Base-by-base conservation (phyloP, 805 yeast species). In the Kuraishia capsulata region DNA sequence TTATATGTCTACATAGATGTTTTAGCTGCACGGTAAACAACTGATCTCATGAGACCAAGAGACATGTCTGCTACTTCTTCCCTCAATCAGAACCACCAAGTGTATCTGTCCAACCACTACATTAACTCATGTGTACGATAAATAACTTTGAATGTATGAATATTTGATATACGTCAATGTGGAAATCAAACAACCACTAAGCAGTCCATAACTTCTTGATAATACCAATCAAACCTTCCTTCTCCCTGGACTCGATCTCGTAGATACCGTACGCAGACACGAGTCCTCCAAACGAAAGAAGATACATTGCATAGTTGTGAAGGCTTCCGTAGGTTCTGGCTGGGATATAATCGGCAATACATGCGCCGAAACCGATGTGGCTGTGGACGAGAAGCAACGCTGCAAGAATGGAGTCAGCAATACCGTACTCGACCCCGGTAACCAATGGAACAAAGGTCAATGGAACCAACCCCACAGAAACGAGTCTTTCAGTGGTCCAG, bases 321-420 rank as follows among this genome's bases (percentile, higher is more conserved):
- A 73, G 69, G 26, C 66, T 45, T 13, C 89, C 88, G 51, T 72
- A 84, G 28, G 78, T 84, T 64, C 90, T 74, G 53, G 64, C 64
- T 38, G 90, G 92, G 39, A 84, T 78, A 61, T 82, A 81, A 59
- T 84, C 92, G 41, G 73, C 71, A 48, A 84, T 83, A 67, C 92
- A 81, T 30, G 84, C 67, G 52, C 76, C 78, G 66, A 82, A 77
- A 2, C 92, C 94, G 35, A 76, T 75, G 56, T 73, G 75, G 40
- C 78, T 69, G 57, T 84, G 92, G 52, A 71, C 67, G 45, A 83
- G 59, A 35, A 81, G 53, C 11, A 76, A 57, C 3, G 77, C 63
- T n/a, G 31, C 13, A 23, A 39, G 31, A 20, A 30, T 20, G 16
- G 41, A 20, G 30, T 39, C 41, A 9, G 35, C 29, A 9, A 39